Evolutionary conservation across 805 yeast species (phyloP).

Genomic region (Metschnikowia picachoensis): DNA sequence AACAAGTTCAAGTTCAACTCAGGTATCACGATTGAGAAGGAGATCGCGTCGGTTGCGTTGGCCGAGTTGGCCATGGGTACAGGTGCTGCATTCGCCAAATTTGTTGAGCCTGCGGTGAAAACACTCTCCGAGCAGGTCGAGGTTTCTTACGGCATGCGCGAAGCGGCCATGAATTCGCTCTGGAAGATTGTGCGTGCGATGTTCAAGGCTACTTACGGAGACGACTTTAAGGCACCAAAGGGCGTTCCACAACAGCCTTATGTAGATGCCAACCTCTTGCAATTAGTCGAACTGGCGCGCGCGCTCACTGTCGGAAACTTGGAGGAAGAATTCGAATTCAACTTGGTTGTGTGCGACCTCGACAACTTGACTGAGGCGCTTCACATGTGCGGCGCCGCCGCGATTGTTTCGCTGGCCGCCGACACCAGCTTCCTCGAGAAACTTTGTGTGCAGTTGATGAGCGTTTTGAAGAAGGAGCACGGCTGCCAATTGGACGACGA

Average conservation of each 20-base stretch:
- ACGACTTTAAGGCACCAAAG: constrained; percentile 49
- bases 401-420: constrained; percentile 58
- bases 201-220: constrained; percentile 50
- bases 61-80: constrained; percentile 88
- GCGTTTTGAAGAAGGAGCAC: constrained; percentile 76
- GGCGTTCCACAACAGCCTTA: constrained; percentile 61
- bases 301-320: constrained; percentile 57
- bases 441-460: constrained; percentile 67
- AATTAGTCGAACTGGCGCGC: constrained; percentile 65
- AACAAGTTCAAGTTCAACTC: constrained; percentile 84
- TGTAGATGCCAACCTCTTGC: constrained; percentile 53
- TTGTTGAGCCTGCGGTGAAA: constrained; percentile 64
- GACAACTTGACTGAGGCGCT: constrained; percentile 69
- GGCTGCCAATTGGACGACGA: constrained; percentile 74
- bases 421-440: constrained; percentile 53
- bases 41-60: constrained; percentile 87
- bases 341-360: constrained; percentile 75
- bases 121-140: constrained; percentile 68
- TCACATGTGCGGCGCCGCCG: constrained; percentile 67
- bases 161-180: constrained; percentile 73
- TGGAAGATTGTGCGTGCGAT: constrained; percentile 81
- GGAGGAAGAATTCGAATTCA: constrained; percentile 77
- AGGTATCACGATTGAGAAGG: constrained; percentile 93
- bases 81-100: constrained; percentile 72
- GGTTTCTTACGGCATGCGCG: constrained; percentile 88